These are phyloP conservation scores for Stylonectria norvegica DNA, from an alignment of 2,329 filamentous ascomycete genomes.

Conservation along the genomic window DNA sequence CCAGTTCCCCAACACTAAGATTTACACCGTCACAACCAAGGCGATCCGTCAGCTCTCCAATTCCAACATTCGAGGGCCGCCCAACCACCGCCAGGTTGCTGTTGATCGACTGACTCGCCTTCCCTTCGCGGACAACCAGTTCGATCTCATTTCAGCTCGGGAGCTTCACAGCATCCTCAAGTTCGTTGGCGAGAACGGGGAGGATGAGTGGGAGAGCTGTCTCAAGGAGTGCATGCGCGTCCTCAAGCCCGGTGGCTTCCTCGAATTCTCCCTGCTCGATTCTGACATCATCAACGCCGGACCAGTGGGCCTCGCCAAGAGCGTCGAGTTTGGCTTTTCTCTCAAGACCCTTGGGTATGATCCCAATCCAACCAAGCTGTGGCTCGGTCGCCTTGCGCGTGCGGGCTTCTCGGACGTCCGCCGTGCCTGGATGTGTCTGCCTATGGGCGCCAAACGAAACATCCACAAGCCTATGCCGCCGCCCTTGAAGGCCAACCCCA, in stretches of 20 bases:
- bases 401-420: conserved; percentile 78
- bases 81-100: conserved; percentile 80
- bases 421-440: conserved; percentile 84
- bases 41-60: conserved; percentile 67
- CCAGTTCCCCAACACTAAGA: conserved; percentile 78
- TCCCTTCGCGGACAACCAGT: conserved; percentile 81
- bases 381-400: conserved; percentile 68
- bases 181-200: conserved; percentile 60
- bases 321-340: conserved; percentile 87
- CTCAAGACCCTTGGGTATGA: conserved; percentile 90
- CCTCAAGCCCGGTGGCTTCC: conserved; percentile 86
- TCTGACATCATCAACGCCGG: conserved; percentile 86
- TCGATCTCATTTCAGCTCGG: conserved; percentile 87
- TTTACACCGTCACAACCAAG: conserved; percentile 83
- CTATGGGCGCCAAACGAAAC: conserved; percentile 60
- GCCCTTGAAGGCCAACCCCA: conserved; percentile 34
- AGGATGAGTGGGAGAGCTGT: conserved; percentile 86
- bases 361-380: conserved; percentile 75
- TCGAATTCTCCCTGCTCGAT: conserved; percentile 89
- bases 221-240: conserved; percentile 84
- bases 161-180: conserved; percentile 84
- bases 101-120: conserved; percentile 75
- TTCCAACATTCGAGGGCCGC: conserved; percentile 73
- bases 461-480: conserved; percentile 30
- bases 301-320: conserved; percentile 73